Conservation (phyloP, 805 yeast genomes). For the Yamadazyma kitorensis region DNA sequence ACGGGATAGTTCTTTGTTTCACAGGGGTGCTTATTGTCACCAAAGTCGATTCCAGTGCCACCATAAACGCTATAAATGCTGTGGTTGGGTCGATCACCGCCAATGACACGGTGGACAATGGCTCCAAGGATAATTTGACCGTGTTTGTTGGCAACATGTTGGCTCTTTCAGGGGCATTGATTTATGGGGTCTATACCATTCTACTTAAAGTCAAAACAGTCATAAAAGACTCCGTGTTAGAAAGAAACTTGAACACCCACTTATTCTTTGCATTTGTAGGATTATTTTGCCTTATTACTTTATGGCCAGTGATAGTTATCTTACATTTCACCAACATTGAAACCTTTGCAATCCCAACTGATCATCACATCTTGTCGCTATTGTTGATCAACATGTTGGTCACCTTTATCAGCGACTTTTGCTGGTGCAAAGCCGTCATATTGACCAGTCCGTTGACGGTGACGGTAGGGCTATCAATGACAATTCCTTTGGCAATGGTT, state of each 20-base stretch:
- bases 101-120: conserved; percentile 11
- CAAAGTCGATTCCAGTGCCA: conserved; percentile 54
- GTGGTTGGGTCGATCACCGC: too few species aligned
- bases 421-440: conserved; percentile 95
- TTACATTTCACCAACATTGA: conserved; percentile 68
- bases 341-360: conserved; percentile 65
- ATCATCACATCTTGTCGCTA: conserved; percentile 48
- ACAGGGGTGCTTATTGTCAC: conserved; percentile 81
- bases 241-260: conserved; percentile 75
- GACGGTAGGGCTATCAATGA: conserved; percentile 89
- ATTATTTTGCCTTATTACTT: conserved; percentile 62
- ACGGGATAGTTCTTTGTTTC: conserved; percentile 70
- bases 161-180: conserved; percentile 82
- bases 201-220: conserved; percentile 67
- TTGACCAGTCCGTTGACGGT: conserved; percentile 93
- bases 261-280: conserved; percentile 96
- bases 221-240: conserved; percentile 47
- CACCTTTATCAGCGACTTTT: conserved; percentile 83
- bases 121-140: conserved; percentile 17
- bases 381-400: conserved; percentile 66
- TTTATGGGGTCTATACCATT: conserved; percentile 90
- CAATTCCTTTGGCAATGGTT: conserved; percentile 91
- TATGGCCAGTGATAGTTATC: conserved; percentile 80
- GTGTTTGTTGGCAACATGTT: conserved; percentile 68
- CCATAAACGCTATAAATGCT: too few species aligned